phyloP scores from a whole-genome alignment of 2,329 filamentous ascomycete genomes.

The Trichoderma sp. region DNA sequence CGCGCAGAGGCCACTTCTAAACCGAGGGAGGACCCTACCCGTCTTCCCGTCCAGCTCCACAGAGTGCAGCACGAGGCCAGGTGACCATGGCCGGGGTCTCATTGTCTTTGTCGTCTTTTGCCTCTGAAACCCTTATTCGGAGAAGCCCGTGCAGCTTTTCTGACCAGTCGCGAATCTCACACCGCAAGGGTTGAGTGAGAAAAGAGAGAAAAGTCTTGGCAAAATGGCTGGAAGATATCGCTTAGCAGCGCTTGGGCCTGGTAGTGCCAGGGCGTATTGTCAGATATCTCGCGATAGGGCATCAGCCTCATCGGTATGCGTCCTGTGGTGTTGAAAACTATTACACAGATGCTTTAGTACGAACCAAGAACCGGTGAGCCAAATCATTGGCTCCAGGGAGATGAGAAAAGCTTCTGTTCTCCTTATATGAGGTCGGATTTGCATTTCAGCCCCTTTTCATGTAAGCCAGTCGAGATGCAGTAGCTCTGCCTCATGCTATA shows the following conservation, averaged over 20 bases:
- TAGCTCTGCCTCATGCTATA: background rate
- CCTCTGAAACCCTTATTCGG: constrained; percentile 1
- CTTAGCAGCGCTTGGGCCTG: constrained; percentile 11
- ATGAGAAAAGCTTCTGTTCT: background rate
- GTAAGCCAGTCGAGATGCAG: constrained; percentile 5
- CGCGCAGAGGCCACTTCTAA: constrained; percentile 7
- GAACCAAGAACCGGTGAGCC: background rate
- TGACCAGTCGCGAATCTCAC: constrained; percentile 15
- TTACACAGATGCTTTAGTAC: background rate
- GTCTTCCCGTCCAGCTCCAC: constrained; percentile 17
- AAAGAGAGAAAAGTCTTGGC: background rate
- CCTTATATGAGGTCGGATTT: background rate
- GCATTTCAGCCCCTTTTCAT: background rate
- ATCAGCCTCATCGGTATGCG: background rate
- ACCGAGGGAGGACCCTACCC: background rate
- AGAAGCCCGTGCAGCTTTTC: constrained; percentile 14
- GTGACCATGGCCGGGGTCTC: constrained; percentile 15
- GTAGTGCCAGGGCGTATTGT: background rate
- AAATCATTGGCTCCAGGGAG: background rate
- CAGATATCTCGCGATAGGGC: constrained; percentile 17
- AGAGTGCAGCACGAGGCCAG: constrained; percentile 17
- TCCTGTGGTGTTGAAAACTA: background rate
- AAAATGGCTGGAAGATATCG: constrained; percentile 21
- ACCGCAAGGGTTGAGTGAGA: constrained; percentile 15
- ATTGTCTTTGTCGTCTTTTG: background rate